These are phyloP conservation scores for Cichorium intybus DNA, from an alignment of 140 eudicot species.

Conservation along the genomic window DNA sequence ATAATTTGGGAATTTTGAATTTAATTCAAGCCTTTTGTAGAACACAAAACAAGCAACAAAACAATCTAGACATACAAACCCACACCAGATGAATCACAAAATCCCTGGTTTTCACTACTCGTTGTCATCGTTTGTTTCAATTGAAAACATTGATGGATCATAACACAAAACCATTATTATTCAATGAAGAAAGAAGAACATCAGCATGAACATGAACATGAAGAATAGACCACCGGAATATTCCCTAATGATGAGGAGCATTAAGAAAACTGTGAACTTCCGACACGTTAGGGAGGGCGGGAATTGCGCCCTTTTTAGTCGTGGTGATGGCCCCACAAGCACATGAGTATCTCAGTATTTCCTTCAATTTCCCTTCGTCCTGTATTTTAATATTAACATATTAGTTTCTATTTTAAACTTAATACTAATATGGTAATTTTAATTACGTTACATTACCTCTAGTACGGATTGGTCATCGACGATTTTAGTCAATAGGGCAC, in stretches of 20 bases:
- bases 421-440: neutral
- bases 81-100: constrained; percentile 11
- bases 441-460: no score
- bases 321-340: constrained; percentile 97
- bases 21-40: neutral
- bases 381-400: constrained; percentile 11
- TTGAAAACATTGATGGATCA: constrained; percentile 12
- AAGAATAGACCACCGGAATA: neutral
- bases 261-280: constrained; percentile 58
- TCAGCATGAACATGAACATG: no score
- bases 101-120: constrained; percentile 12
- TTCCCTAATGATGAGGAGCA: constrained; percentile 25
- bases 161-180: constrained; percentile 35
- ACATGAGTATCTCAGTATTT: constrained; percentile 60
- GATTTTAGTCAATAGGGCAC: constrained; percentile 67
- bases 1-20: neutral
- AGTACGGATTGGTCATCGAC: constrained; percentile 70
- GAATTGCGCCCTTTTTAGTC: constrained; percentile 92
- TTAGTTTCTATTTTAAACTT: no score
- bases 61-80: constrained; percentile 7
- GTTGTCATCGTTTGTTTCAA: constrained; percentile 1
- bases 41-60: neutral
- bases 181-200: constrained; percentile 3
- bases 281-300: constrained; percentile 74
- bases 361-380: constrained; percentile 74